Conservation (phyloP, 192 early-diverging fungal genomes). For the Linnemannia hyalina region DNA sequence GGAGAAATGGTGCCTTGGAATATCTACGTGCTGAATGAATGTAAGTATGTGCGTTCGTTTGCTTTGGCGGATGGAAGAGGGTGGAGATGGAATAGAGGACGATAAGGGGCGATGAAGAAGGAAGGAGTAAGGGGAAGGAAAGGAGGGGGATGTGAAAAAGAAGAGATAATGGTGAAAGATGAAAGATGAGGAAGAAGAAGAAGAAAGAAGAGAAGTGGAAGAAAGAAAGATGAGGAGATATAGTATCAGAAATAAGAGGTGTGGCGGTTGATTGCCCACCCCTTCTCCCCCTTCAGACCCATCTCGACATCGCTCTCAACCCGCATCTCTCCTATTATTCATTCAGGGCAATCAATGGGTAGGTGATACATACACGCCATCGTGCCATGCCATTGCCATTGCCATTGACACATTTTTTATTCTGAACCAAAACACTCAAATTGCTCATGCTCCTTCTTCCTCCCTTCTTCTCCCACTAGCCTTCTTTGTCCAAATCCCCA, state of each 20-base stretch:
- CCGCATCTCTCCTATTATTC: not conserved
- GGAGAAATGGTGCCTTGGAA: not conserved
- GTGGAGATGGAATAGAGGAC: not conserved
- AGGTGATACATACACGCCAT: not conserved
- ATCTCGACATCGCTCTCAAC: not conserved
- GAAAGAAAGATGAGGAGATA: not conserved
- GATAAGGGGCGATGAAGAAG: not conserved
- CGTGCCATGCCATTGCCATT: not conserved
- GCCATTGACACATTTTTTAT: no score
- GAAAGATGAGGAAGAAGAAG: not conserved
- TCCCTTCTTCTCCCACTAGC: no score
- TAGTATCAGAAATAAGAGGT: not conserved
- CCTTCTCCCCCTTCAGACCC: not conserved
- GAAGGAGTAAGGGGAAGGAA: not conserved
- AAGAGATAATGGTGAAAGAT: not conserved
- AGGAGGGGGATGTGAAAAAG: not conserved
- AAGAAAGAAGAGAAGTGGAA: not conserved
- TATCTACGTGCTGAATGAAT: not conserved
- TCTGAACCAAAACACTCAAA: no score
- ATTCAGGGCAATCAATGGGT: not conserved
- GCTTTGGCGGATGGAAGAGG: not conserved
- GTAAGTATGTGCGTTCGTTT: not conserved
- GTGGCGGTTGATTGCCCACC: not conserved
- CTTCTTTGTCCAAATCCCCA: no score
- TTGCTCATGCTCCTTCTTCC: no score